Evolutionary conservation across 192 early-diverging fungal genomes (phyloP), one percentile per base, ranked within the genome.

Genomic region (Podila horticola): DNA sequence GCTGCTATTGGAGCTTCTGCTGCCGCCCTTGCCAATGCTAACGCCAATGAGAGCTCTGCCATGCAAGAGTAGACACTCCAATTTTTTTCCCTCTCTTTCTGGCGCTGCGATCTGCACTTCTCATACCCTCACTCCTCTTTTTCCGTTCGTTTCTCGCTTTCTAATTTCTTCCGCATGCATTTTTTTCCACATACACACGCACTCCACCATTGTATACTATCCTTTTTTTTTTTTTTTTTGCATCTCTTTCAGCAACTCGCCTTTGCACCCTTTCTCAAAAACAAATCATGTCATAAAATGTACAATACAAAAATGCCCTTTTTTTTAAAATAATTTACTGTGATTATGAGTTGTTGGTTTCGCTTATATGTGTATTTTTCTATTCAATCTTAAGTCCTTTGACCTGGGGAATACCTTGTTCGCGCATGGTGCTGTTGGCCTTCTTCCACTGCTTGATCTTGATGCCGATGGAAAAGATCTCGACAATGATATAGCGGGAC

Each of bases 401-500:
- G 31, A 73, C 51, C 49, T 69, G 31, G 29, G 77, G 77, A 59
- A 81, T 72, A 9, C 77, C 77, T 33, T 81, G 77, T 26, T 67
- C 52, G 2, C 77, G 65, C 77, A 81, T 81, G 30, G 59, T 31
- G 19, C 29, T 41, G 38, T 73, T 81, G 0, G 66, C 61, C 57
- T 64, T 73, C 8, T 64, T 64, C 77, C 77, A 81, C 51, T 72
- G 66, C 71, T 73, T 71, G 62, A 72, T 48, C 28, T 38, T 72
- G 45, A 81, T 59, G n/a, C 77, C 77, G 5, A 81, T 20, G 12
- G 70, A 68, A 45, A 81, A 57, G 30, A 81, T 20, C 49, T 81
- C 77, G n/a, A 81, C 77, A 51, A 81, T 45, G 5, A 81, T 31
- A 45, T 73, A 81, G 2, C 77, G 71, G 0, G 77, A 81, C 20